phyloP scores from a whole-genome alignment of 179 eudicot genomes.

The Amaranthus tricolor region DNA sequence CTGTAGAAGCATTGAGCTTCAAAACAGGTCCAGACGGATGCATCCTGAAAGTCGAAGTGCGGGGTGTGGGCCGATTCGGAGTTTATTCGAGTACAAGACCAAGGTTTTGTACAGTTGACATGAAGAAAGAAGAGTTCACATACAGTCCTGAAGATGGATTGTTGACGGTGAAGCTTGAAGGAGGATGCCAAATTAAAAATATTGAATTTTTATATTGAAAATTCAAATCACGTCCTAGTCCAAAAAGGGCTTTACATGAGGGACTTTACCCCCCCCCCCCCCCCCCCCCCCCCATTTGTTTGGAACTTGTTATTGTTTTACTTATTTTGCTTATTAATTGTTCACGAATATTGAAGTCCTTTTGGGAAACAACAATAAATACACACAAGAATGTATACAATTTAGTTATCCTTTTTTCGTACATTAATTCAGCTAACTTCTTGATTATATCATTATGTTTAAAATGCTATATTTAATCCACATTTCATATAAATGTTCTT shows the following conservation, averaged over 20 bases:
- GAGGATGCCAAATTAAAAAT: slow-evolving; percentile 34
- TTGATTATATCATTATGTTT: background rate
- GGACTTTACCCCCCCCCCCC: background rate
- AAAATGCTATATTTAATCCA: too few relatives aligned
- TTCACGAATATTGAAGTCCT: too few relatives aligned
- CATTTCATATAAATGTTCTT: too few relatives aligned
- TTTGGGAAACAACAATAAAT: too few relatives aligned
- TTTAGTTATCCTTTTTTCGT: background rate
- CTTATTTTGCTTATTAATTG: background rate
- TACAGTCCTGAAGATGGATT: slow-evolving; percentile 39
- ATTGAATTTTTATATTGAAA: slow-evolving; percentile 27
- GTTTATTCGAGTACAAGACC: slow-evolving; percentile 58
- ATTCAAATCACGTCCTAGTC: background rate
- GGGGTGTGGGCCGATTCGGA: slow-evolving; percentile 70
- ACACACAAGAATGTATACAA: too few relatives aligned
- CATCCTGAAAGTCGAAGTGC: slow-evolving; percentile 36
- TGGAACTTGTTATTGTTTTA: background rate
- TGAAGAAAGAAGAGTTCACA: slow-evolving; percentile 27
- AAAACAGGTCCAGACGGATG: slow-evolving; percentile 15
- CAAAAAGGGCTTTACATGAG: background rate
- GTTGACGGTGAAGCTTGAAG: slow-evolving; percentile 36
- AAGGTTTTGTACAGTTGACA: slow-evolving; percentile 40
- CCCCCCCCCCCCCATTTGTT: background rate
- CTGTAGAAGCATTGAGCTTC: slow-evolving; percentile 40
- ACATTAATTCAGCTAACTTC: background rate